Base-by-base conservation (phyloP, 352 stramenopile genomes). In the Phytophthora citricola region DNA sequence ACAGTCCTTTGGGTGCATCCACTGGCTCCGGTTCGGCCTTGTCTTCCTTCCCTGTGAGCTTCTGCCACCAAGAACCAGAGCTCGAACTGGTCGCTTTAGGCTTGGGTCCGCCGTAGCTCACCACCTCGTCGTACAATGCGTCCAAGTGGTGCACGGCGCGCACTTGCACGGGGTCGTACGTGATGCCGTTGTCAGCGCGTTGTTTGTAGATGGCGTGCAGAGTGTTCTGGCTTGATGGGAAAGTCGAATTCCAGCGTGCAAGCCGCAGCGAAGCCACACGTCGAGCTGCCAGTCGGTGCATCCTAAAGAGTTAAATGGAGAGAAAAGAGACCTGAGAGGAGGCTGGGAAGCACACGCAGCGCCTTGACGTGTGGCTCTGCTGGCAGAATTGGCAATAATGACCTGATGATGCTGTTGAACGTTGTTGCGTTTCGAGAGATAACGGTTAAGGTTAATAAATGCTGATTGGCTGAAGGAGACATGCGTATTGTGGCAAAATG, bases 1-100 rank as follows among this genome's bases (percentile, higher is more conserved):
- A 99, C 15, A 99, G 67, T 22, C 97, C 97, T 63, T 95, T 92
- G 0, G 96, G 96, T n/a, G 90, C 75, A 20, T 65, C 39, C 8
- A 53, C 44, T 11, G 44, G 36, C 29, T 47, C 8, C 17, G 62
- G 32, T 10, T 45, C 20, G 7, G 58, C 26, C 24, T 70, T 61
- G 8, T 71, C 29, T 1, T 71, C 48, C 6, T 65, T 55, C 3
- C 76, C 70, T 15, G 73, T 87, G 2, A 90, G 47, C 24, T 81
- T 79, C 52, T 86, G 71, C 85, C 85, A 93, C 85, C 81, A 92
- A 17, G 69, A 70, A 3, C 49, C 48, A 14, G 63, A 53, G 38
- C 20, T 55, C 0, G 39, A 7, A 24, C 17, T 38, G 48, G 51
- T 27, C 7, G 58, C n/a, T 29, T 47, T 56, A 7, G 54, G 20